Conservation (phyloP, 495 filamentous ascomycete genomes). For the Lasiosphaeriaceae sp. region DNA sequence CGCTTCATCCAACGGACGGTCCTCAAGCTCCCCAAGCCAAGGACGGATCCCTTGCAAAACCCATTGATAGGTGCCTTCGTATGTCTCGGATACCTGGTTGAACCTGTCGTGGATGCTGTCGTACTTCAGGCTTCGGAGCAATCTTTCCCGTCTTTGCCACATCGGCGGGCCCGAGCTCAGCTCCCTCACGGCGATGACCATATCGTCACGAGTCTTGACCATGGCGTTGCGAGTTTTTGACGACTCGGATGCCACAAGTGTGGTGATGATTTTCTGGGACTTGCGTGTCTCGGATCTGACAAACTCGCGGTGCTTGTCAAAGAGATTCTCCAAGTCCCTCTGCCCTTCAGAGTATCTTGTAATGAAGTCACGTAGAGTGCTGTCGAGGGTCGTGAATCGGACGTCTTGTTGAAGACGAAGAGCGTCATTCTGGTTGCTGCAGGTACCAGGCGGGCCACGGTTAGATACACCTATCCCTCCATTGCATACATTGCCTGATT, state of each 20-base stretch:
- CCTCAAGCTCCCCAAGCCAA: not conserved
- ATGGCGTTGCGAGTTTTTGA: constrained; percentile 1
- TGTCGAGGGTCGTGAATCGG: not conserved
- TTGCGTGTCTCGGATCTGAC: constrained; percentile 1
- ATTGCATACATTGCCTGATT: not conserved
- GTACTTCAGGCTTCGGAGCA: constrained; percentile 24
- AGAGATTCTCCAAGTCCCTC: not conserved
- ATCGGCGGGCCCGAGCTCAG: not conserved
- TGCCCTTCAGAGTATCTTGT: not conserved
- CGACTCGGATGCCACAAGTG: not conserved
- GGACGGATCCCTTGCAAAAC: constrained; percentile 17
- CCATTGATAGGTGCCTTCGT: constrained; percentile 32
- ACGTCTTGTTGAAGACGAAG: constrained; percentile 3
- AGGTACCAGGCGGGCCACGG: not conserved
- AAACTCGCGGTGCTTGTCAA: not conserved
- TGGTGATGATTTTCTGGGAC: not conserved
- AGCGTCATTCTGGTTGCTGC: constrained; percentile 5
- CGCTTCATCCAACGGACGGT: not conserved
- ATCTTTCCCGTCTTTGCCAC: constrained; percentile 1
- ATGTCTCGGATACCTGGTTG: constrained; percentile 14
- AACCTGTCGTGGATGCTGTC: constrained; percentile 19
- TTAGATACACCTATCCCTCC: no score
- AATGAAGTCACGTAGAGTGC: constrained; percentile 1
- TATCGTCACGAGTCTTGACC: not conserved
- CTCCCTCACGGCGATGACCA: not conserved